These are phyloP conservation scores for Ostreobium quekettii DNA, from an alignment of 139 green algal species.

Conservation along the genomic window DNA sequence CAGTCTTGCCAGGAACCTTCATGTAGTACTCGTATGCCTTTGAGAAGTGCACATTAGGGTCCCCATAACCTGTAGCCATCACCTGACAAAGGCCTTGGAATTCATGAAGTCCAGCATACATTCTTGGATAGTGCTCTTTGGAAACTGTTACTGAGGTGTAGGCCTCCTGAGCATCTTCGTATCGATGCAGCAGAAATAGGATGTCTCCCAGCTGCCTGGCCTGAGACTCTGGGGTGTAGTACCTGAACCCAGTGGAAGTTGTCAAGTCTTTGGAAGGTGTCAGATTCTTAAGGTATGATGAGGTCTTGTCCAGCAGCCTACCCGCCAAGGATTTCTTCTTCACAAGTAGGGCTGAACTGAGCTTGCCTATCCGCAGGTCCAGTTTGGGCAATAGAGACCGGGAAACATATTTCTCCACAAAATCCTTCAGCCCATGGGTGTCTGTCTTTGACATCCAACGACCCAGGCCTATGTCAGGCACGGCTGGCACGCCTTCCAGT, in stretches of 20 bases:
- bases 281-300: constrained; percentile 7
- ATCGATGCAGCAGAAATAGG: constrained; percentile 12
- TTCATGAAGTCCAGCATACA: constrained; percentile 15
- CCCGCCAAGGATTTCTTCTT: neutral
- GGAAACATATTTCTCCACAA: constrained; percentile 36
- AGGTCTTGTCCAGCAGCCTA: constrained; percentile 12
- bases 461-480: constrained; percentile 24
- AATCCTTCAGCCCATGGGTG: constrained; percentile 22
- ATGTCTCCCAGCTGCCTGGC: constrained; percentile 15
- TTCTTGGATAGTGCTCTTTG: constrained; percentile 10
- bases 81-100: constrained; percentile 3
- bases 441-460: constrained; percentile 25
- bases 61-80: neutral
- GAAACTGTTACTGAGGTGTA: constrained; percentile 7
- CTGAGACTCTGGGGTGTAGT: constrained; percentile 9
- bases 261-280: neutral
- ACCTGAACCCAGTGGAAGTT: constrained; percentile 7
- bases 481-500: constrained; percentile 6
- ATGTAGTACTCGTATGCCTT: constrained; percentile 16
- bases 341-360: constrained; percentile 24
- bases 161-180: constrained; percentile 17
- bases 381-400: constrained; percentile 51
- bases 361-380: constrained; percentile 47
- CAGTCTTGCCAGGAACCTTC: constrained; percentile 12
- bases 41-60: constrained; percentile 6